Percentiles rank a stretch among this genome's conserved stretches.
Conservation (phyloP, 2,329 filamentous ascomycete species). For the Aspergillus versicolor region DNA sequence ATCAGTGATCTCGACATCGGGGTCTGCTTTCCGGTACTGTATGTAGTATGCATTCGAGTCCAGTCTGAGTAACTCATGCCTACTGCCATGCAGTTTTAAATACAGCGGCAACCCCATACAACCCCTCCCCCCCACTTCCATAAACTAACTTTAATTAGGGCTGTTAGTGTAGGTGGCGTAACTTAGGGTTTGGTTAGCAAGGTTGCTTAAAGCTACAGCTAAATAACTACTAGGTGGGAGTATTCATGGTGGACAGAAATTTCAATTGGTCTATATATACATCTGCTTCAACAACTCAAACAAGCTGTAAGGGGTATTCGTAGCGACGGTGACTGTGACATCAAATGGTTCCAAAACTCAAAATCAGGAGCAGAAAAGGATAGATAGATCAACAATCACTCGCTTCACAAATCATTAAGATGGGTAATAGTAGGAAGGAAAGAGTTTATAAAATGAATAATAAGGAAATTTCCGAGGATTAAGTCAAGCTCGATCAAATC, state of each 20-base stretch:
- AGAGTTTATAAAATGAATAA: neutral
- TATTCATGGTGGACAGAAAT: neutral
- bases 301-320: constrained; percentile 11
- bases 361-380: neutral
- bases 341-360: neutral
- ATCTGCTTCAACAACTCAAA: neutral
- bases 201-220: no score
- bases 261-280: constrained; percentile 18
- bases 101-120: no score
- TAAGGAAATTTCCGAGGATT: neutral
- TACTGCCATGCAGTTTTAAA: no score
- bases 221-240: no score
- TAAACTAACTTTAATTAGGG: no score
- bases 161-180: no score
- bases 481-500: neutral
- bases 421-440: neutral
- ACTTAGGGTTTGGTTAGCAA: no score
- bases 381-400: neutral
- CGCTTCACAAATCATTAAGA: neutral
- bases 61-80: no score
- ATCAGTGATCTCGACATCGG: no score
- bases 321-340: constrained; percentile 1
- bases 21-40: no score
- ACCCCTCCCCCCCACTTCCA: no score
- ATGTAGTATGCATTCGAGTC: no score